Base-by-base conservation (phyloP, 129 eudicot species). In the Artemisia argyi region DNA sequence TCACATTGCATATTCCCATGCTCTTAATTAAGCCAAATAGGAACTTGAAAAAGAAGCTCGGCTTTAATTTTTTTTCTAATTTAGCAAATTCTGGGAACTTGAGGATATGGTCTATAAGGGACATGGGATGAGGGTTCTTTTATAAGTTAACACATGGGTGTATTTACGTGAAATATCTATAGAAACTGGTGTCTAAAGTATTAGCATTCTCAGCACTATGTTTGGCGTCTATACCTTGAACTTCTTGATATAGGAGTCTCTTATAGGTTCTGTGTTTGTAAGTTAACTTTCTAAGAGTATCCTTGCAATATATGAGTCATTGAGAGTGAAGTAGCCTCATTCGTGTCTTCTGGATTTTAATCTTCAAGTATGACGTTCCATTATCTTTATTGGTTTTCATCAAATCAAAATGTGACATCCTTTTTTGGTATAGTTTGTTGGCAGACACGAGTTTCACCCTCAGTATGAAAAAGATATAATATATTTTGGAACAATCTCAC, bases 321-420 rank as follows among this genome's bases (percentile, higher is more conserved):
- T 26, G 32, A 3, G 32, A 28, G 32, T 28, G 4, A 28, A 28
- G 32, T 28, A 28, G 32, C 32, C 32, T 28, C 32, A 28, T 28
- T 28, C 32, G 5, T 28, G 32, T 59, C 64, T 28, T 28, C 4
- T 64, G 28, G 28, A 51, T 2, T 49, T 50, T n/a, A 24, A 24
- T 49, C 17, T 26, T 17, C 44, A 48, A 48, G 46, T 66, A 14
- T 59, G 69, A 28, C 57, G 59, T 24, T 57, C 61, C 9, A 68
- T 39, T 46, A 42, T 66, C 16, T 52, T 19, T 66, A 66, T 66
- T 66, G 59, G 59, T 55, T 55, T 59, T 56, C 20, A 56, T 16
- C 35, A 4, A 30, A 18, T 1, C 12, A 18, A 55, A 65, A 56
- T 13, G 24, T 46, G 4, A 28, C 35, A 30, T 30, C 32, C 16